A percentile compares a stretch with the other conserved stretches of the same genome.
Evolutionary conservation across 345 rosid species (phyloP).

Genomic region (Salix exigua): DNA sequence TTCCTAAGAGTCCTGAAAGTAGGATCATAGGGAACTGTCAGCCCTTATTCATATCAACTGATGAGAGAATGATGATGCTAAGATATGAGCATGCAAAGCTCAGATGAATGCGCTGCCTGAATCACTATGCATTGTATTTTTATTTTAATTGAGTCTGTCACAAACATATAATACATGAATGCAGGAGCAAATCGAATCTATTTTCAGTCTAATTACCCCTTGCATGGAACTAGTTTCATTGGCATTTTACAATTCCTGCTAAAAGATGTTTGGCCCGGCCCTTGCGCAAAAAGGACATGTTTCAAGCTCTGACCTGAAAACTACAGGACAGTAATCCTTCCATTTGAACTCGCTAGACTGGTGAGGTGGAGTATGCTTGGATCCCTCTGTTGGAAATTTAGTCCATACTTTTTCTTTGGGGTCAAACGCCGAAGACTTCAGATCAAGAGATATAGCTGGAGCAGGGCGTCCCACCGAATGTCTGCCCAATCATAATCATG

Average conservation of each 20-base stretch:
- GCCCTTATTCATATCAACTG: neutral
- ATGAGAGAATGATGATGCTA: neutral
- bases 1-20: constrained; percentile 83
- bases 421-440: constrained; percentile 86
- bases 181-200: neutral
- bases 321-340: constrained; percentile 98
- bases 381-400: constrained; percentile 86
- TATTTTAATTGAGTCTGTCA: neutral
- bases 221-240: neutral
- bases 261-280: neutral
- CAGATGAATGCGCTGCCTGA: no score
- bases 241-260: neutral
- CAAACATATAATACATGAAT: neutral
- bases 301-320: constrained; percentile 62
- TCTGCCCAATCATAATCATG: constrained; percentile 29
- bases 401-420: constrained; percentile 98
- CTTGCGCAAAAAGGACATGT: neutral
- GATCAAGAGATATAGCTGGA: constrained; percentile 77
- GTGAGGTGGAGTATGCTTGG: constrained; percentile 95
- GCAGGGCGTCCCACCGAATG: constrained; percentile 94
- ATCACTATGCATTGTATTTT: neutral
- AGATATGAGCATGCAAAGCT: neutral
- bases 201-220: neutral
- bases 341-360: constrained; percentile 85
- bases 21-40: constrained; percentile 5